A percentile compares a stretch with the other conserved stretches of the same genome.
Evolutionary conservation across 225 moss, liverwort and hornwort genomes (phyloP).

Genomic region (Climacium dendroides): DNA sequence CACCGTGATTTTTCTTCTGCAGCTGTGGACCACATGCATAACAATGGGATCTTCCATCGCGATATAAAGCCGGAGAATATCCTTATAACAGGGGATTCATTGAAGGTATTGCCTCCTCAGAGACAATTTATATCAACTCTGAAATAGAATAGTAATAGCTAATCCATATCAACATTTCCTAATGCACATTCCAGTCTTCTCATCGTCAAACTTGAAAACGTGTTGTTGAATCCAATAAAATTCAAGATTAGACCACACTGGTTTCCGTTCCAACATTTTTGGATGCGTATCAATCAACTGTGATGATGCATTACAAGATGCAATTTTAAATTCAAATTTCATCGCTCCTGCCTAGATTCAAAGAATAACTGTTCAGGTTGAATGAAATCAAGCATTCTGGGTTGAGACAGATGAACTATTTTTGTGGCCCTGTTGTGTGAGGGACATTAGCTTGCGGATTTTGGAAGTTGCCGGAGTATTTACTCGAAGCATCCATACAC

Average conservation of each 20-base stretch:
- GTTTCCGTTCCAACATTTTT: not conserved
- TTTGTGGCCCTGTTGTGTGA: not conserved
- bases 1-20: not conserved
- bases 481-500: conserved; percentile 75
- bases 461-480: conserved; percentile 74
- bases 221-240: not conserved
- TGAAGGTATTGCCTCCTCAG: conserved; percentile 9
- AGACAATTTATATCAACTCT: not conserved
- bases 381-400: not conserved
- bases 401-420: not conserved
- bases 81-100: conserved; percentile 42
- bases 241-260: not conserved
- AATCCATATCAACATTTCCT: not conserved
- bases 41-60: conserved; percentile 74
- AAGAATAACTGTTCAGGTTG: not conserved
- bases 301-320: not conserved
- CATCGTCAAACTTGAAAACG: not conserved
- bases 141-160: not conserved
- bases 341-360: not conserved
- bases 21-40: conserved; percentile 87
- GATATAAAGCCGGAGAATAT: conserved; percentile 81
- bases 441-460: conserved; percentile 58
- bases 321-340: not conserved
- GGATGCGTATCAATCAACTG: not conserved
- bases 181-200: not conserved